These are phyloP conservation scores for Liquidambar formosana DNA, from an alignment of 164 flowering plant species.

Conservation along the genomic window DNA sequence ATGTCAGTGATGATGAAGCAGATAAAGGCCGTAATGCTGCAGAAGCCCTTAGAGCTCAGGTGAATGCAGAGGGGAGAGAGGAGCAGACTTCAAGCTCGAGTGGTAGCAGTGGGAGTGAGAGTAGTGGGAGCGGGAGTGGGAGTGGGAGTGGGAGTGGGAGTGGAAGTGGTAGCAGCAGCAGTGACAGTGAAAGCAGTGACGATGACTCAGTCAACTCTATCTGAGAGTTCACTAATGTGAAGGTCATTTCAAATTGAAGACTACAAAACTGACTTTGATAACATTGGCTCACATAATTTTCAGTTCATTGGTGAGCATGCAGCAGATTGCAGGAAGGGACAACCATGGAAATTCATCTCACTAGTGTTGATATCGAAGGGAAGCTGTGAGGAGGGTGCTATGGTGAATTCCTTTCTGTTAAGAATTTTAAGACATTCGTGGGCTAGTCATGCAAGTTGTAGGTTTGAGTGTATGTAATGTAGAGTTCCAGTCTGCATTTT, in stretches of 20 bases:
- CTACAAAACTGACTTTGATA: no score
- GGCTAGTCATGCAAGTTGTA: no score
- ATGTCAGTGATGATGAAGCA: conserved; percentile 63
- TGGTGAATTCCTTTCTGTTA: no score
- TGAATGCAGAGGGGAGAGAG: conserved; percentile 52
- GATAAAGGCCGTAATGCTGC: conserved; percentile 74
- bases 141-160: conserved; percentile 36
- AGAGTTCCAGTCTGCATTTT: no score
- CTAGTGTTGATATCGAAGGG: no score
- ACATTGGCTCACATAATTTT: no score
- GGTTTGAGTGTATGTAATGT: no score
- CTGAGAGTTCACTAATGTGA: conserved; percentile 15
- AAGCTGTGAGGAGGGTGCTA: no score
- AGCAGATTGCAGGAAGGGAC: no score
- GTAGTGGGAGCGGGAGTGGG: conserved; percentile 57
- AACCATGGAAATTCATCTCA: no score
- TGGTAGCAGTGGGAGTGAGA: conserved; percentile 61
- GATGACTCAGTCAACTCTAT: conserved; percentile 56
- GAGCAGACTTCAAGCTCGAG: conserved; percentile 54
- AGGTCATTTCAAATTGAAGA: not conserved
- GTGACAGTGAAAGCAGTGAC: conserved; percentile 64
- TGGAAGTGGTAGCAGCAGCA: conserved; percentile 27
- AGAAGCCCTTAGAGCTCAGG: conserved; percentile 80
- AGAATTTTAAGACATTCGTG: no score
- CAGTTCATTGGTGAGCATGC: no score